These are phyloP conservation scores for Globisporangium mamillatum DNA, from an alignment of 352 stramenopile species.

Conservation along the genomic window DNA sequence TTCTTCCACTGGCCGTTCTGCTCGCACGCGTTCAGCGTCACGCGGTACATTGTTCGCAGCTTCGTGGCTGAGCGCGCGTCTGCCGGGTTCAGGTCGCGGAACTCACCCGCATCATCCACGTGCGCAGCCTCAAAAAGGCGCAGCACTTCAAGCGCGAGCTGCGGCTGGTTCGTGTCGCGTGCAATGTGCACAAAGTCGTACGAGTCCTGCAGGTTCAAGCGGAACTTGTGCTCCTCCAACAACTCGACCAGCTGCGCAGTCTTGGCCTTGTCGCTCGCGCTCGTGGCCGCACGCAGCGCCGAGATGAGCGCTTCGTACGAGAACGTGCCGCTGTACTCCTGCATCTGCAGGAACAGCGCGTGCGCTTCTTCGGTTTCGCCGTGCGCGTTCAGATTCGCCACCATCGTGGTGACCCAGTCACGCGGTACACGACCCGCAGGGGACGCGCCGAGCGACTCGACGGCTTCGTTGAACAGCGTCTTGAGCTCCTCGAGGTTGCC, in stretches of 20 bases:
- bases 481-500: conserved; percentile 32
- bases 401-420: conserved; percentile 43
- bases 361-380: conserved; percentile 40
- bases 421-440: conserved; percentile 32
- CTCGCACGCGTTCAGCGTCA: conserved; percentile 47
- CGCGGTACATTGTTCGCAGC: conserved; percentile 56
- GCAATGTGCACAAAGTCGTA: conserved; percentile 59
- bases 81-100: conserved; percentile 2
- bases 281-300: conserved; percentile 38
- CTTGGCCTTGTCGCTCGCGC: conserved; percentile 22
- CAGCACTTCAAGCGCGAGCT: conserved; percentile 43
- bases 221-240: conserved; percentile 43
- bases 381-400: conserved; percentile 36
- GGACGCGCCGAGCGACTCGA: conserved; percentile 29
- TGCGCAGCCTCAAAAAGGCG: conserved; percentile 49
- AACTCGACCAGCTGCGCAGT: conserved; percentile 32
- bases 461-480: conserved; percentile 46
- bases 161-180: conserved; percentile 32
- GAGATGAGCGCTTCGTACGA: conserved; percentile 41
- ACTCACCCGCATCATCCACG: conserved; percentile 20
- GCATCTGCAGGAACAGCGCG: conserved; percentile 38
- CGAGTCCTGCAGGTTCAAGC: conserved; percentile 34
- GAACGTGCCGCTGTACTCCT: conserved; percentile 29
- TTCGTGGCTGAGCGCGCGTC: conserved; percentile 32
- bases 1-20: conserved; percentile 57